Evolutionary conservation across 2,329 filamentous ascomycete genomes (phyloP), one percentile per base, ranked within the genome.

Genomic region (Arthroderma uncinatum): DNA sequence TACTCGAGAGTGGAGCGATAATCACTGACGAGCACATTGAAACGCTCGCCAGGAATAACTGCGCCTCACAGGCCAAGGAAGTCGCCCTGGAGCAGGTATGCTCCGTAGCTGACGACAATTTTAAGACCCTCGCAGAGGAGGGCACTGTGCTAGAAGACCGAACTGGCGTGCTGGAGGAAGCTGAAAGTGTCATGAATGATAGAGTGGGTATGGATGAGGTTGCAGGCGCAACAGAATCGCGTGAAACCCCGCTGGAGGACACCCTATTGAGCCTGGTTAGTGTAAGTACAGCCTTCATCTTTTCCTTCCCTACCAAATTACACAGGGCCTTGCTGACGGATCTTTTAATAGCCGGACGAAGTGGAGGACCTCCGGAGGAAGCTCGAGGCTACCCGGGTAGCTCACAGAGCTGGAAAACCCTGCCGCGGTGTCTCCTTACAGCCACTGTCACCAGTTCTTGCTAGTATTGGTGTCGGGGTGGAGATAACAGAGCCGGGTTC

Each of bases 201-300:
- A 16, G 10, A 25, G 7, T 0, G 21, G 16, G 16, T 53, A 59
- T 16, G 66, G 68, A 10, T 64, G 66, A 53, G 64, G 67, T 40
- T 65, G 63, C 12, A 66, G 62, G 53, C 65, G 60, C 28, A 65
- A 65, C 6, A 66, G 64, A 33, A 21, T n/a, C 16, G 39, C 36
- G 7, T 25, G 68, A 33, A 73, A n/a, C 14, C 9, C 28, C 25
- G 4, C 4, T 16, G 5, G 47, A 79, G 56, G 61, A 80, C 50
- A 83, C 81, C 1, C 70, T 80, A 59, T 64, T 84, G 53, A 83
- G 78, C 66, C 75, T 77, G 58, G 74, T 82, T 59, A 76, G 81
- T 63, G 73, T 73, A 54, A 66, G 69, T 67, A 40, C 33, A 23
- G 4, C 37, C 39, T 44, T 14, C 19, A n/a, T 47, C 2, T 19